Conservation (phyloP, 495 filamentous ascomycete species). For the Daldinia vernicosa region DNA sequence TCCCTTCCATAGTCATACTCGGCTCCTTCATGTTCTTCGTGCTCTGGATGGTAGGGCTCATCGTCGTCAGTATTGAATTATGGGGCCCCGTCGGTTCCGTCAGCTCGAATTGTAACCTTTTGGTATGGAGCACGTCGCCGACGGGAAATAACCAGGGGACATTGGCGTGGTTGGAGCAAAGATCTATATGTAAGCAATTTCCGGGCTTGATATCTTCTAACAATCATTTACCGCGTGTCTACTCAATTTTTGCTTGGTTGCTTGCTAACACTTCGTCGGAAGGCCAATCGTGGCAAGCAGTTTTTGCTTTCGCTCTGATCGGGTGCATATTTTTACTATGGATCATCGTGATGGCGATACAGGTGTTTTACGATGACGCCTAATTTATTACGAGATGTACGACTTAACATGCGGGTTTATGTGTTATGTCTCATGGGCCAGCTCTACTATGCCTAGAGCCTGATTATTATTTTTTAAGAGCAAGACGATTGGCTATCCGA, state of each 20-base stretch:
- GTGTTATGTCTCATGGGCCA: background rate
- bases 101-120: conserved; percentile 79
- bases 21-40: conserved; percentile 94
- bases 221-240: background rate
- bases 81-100: conserved; percentile 82
- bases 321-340: conserved; percentile 87
- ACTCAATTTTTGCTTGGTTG: background rate
- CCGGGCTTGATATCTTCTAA: background rate
- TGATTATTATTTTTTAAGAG: background rate
- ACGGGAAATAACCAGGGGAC: conserved; percentile 73
- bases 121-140: conserved; percentile 65
- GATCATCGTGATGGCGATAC: conserved; percentile 93
- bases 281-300: conserved; percentile 68
- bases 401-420: background rate
- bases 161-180: conserved; percentile 87
- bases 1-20: conserved; percentile 90
- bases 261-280: conserved; percentile 22
- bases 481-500: background rate
- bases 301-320: conserved; percentile 75
- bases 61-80: conserved; percentile 88
- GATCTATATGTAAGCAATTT: conserved; percentile 77
- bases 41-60: conserved; percentile 89
- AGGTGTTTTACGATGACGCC: conserved; percentile 73
- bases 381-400: background rate
- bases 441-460: background rate